Evolutionary conservation across 768 basidiomycete species (phyloP).

Genomic region (Sarcomyxa edulis): DNA sequence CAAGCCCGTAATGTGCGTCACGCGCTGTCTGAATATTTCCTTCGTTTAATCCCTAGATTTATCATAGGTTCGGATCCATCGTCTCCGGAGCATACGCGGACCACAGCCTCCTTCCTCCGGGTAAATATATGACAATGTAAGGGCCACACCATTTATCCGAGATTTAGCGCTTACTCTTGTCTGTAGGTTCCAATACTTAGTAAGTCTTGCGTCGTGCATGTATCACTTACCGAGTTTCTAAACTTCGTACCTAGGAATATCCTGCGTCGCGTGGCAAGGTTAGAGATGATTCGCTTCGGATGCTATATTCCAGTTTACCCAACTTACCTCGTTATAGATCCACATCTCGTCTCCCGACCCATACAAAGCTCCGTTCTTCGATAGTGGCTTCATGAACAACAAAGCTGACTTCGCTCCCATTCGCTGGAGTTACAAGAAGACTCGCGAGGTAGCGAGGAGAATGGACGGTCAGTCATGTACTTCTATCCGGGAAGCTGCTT

Average conservation of each 20-base stretch:
- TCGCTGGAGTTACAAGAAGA: constrained; percentile 76
- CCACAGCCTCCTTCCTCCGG: constrained; percentile 64
- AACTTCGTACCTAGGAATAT: constrained; percentile 41
- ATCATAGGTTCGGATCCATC: constrained; percentile 54
- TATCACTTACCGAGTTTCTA: not conserved
- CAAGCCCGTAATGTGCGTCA: constrained; percentile 64
- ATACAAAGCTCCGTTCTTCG: constrained; percentile 59
- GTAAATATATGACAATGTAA: constrained; percentile 66
- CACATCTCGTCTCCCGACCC: constrained; percentile 58
- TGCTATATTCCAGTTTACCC: too few relatives aligned
- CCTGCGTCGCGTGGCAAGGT: constrained; percentile 70
- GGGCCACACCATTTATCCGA: constrained; percentile 5
- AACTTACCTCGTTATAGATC: constrained; percentile 31
- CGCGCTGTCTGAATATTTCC: not conserved
- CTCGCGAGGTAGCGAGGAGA: constrained; percentile 62
- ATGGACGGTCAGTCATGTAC: constrained; percentile 49
- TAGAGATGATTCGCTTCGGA: too few relatives aligned
- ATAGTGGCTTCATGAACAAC: constrained; percentile 77
- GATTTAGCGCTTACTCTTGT: not conserved
- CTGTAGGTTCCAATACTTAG: constrained; percentile 61
- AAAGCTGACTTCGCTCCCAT: constrained; percentile 74
- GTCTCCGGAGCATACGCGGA: constrained; percentile 69
- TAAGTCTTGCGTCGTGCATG: constrained; percentile 14
- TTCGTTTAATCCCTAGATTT: constrained; percentile 1
- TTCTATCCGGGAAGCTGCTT: not conserved